A percentile compares a stretch with the other conserved stretches of the same genome.
Conservation (phyloP, 2,329 filamentous ascomycete species). For the Metarhizium album region DNA sequence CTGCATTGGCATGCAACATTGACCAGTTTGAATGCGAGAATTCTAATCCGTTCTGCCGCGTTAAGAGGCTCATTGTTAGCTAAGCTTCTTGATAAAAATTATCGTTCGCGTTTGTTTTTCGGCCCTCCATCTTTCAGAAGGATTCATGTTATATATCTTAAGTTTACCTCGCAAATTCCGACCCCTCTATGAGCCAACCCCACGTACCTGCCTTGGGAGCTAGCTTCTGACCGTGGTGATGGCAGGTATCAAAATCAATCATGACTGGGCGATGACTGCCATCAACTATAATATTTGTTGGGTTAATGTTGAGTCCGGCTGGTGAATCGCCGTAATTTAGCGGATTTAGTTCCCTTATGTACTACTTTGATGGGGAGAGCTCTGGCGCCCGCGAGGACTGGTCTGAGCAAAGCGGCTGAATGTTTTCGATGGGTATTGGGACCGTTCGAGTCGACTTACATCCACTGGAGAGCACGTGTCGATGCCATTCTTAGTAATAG, state of each 20-base stretch:
- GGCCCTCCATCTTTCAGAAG: too few relatives aligned
- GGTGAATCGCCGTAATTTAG: not conserved
- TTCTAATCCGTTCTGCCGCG: not conserved
- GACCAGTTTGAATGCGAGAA: not conserved
- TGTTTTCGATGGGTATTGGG: constrained; percentile 1
- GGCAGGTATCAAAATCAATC: constrained; percentile 25
- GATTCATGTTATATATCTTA: too few relatives aligned
- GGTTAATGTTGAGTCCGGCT: constrained; percentile 17
- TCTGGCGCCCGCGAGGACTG: not conserved
- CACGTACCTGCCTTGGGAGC: not conserved
- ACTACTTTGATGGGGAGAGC: not conserved
- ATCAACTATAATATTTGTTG: constrained; percentile 23
- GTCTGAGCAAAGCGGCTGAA: constrained; percentile 1
- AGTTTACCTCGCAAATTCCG: not conserved
- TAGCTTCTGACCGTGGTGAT: not conserved
- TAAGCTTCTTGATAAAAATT: too few relatives aligned
- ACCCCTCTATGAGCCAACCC: not conserved
- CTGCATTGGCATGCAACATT: not conserved
- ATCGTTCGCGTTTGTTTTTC: too few relatives aligned
- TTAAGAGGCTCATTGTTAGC: too few relatives aligned
- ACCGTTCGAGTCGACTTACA: not conserved
- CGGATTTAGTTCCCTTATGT: not conserved
- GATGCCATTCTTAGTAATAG: constrained; percentile 1
- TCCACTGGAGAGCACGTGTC: not conserved
- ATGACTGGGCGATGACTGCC: constrained; percentile 18